Conservation (phyloP, 148 eudicot species). For the Rheum nobile region DNA sequence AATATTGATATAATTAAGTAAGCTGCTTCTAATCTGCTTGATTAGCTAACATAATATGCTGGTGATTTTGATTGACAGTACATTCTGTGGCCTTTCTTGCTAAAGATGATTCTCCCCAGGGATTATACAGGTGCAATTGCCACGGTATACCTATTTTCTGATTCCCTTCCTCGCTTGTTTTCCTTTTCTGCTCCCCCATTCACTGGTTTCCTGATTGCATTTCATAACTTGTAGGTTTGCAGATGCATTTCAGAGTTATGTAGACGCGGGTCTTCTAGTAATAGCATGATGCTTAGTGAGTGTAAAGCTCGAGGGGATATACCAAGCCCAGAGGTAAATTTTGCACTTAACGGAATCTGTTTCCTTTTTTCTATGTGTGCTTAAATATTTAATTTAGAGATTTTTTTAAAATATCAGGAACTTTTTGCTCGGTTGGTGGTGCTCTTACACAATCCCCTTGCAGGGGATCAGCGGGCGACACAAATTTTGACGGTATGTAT, state of each 20-base stretch:
- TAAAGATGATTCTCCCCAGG: conserved; percentile 88
- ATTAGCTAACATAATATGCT: background rate
- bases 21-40: background rate
- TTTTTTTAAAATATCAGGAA: conserved; percentile 34
- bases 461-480: conserved; percentile 79
- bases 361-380: background rate
- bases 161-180: background rate
- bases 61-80: conserved; percentile 42
- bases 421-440: conserved; percentile 90
- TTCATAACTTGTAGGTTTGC: conserved; percentile 53
- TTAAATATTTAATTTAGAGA: background rate
- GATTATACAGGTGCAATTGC: conserved; percentile 77
- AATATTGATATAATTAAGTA: background rate
- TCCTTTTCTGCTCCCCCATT: background rate
- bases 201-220: background rate
- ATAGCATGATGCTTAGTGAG: conserved; percentile 54
- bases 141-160: conserved; percentile 29
- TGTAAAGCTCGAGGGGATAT: conserved; percentile 78
- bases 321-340: conserved; percentile 74
- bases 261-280: conserved; percentile 46
- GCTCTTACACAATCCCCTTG: conserved; percentile 89
- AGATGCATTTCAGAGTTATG: conserved; percentile 96
- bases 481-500: conserved; percentile 69
- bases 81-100: conserved; percentile 90
- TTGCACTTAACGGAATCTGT: background rate